phyloP scores from a whole-genome alignment of 2,329 filamentous ascomycete genomes.

The Fusarium sp. region DNA sequence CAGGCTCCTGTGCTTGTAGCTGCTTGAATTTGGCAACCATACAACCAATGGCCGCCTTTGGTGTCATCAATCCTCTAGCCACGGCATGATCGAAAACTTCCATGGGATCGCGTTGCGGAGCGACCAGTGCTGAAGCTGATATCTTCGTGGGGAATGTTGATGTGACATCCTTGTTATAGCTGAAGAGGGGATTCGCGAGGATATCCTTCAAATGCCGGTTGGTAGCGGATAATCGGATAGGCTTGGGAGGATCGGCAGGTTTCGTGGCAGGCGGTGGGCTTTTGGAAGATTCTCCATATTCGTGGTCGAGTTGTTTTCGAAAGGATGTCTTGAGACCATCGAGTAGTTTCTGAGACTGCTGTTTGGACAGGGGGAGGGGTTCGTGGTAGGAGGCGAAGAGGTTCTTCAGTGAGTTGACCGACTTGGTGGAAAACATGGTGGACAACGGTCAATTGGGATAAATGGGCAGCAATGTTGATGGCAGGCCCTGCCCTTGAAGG shows the following conservation, averaged over 20 bases:
- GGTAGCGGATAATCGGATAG: constrained; percentile 53
- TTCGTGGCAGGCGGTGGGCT: constrained; percentile 32
- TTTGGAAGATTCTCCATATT: constrained; percentile 62
- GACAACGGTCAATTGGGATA: constrained; percentile 48
- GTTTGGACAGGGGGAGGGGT: constrained; percentile 62
- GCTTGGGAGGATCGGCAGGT: constrained; percentile 27
- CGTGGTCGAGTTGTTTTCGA: constrained; percentile 67
- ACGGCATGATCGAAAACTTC: constrained; percentile 69
- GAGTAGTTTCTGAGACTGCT: constrained; percentile 67
- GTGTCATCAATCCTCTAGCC: constrained; percentile 67
- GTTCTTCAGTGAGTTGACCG: constrained; percentile 52
- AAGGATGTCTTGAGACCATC: constrained; percentile 69
- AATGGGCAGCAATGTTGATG: constrained; percentile 35
- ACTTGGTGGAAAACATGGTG: constrained; percentile 55
- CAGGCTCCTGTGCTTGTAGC: constrained; percentile 49
- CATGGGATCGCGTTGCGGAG: constrained; percentile 58
- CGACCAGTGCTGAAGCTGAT: constrained; percentile 12
- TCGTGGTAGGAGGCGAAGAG: constrained; percentile 61
- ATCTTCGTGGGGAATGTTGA: constrained; percentile 31
- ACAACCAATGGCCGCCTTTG: constrained; percentile 65
- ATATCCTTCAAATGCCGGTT: constrained; percentile 66
- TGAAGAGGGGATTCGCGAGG: constrained; percentile 68
- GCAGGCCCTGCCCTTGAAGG: constrained; percentile 18
- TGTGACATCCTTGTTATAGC: constrained; percentile 46
- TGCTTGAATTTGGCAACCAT: constrained; percentile 61